A percentile compares a stretch with the other conserved stretches of the same genome.
These are phyloP conservation scores for Geranium rotundifolium DNA, from an alignment of 345 rosid genomes.

Conservation along the genomic window DNA sequence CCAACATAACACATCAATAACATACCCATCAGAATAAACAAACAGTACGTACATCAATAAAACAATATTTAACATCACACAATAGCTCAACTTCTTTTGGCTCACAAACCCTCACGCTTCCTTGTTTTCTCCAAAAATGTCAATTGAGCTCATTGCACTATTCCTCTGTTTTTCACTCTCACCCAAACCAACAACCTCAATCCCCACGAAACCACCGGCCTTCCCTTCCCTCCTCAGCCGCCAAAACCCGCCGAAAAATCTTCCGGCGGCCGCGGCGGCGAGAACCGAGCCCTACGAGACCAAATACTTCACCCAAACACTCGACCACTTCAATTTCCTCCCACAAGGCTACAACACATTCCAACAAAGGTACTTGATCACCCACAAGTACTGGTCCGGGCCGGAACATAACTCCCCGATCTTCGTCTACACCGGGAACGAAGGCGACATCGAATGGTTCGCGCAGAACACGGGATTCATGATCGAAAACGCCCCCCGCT, in stretches of 20 bases:
- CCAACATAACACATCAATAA: too few species aligned
- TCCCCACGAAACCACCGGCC: slow-evolving; percentile 11
- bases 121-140: slow-evolving; percentile 1
- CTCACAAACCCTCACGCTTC: neutral
- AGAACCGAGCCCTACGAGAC: slow-evolving; percentile 17
- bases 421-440: slow-evolving; percentile 51
- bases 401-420: slow-evolving; percentile 31
- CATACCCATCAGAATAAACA: too few species aligned
- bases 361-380: slow-evolving; percentile 40
- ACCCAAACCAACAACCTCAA: slow-evolving; percentile 1
- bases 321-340: slow-evolving; percentile 51
- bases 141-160: neutral
- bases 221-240: slow-evolving; percentile 21
- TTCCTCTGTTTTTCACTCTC: slow-evolving; percentile 8
- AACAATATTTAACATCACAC: neutral
- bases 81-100: neutral
- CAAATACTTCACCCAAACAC: slow-evolving; percentile 40
- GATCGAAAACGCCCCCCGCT: slow-evolving; percentile 37
- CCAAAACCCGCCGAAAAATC: slow-evolving; percentile 18
- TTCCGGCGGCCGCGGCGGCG: neutral
- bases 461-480: slow-evolving; percentile 51
- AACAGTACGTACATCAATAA: too few species aligned
- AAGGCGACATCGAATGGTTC: slow-evolving; percentile 57
- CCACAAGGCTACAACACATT: slow-evolving; percentile 42
- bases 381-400: slow-evolving; percentile 42